Evolutionary conservation across 1,139 yeast species (phyloP), one percentile per base, ranked within the genome.

Genomic region (Pichia sp.): DNA sequence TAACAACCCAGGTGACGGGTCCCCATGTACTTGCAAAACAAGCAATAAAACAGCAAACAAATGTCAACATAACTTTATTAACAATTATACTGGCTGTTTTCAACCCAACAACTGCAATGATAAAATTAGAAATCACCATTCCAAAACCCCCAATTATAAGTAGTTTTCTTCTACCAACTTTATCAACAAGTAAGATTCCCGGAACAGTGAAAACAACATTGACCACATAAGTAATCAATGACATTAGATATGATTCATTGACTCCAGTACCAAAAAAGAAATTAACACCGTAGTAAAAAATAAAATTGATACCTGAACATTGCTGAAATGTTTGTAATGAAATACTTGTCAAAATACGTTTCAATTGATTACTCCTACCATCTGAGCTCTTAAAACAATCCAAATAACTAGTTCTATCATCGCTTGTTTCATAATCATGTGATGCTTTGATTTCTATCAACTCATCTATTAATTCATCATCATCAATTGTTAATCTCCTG

Each of bases 11-110:
- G 39, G 80, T 78, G 50, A 80, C 72, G 40, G 90, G 90, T 61
- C 92, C 94, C 90, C 90, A 85, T 32, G 89, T 74, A 47, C 86
- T 71, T 27, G 90, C 90, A 63, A 83, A 84, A 64, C 78, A 80
- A 29, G 85, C 79, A 62, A 83, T 83, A 61, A 82, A 84, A 40
- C 79, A 67, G 73, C 89, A 84, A 39, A 80, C 74, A 67, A 84
- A 82, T 16, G 85, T 81, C 56, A 84, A 70, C 67, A 82, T 73
- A 45, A 75, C 74, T 66, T 81, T 76, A 56, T 80, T 78, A 12
- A 81, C 72, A 47, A 66, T 60, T 2, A 68, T 65, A 18, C 80
- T 69, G 36, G 69, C 49, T 2, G 79, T 70, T 11, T 79, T 70
- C 13, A 75, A 76, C 35, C 90, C 90, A 37, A 80, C 77, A 34